A percentile compares a stretch with the other conserved stretches of the same genome.
Evolutionary conservation across 768 basidiomycete genomes (phyloP).

Genomic region (Arthromyces matolae): DNA sequence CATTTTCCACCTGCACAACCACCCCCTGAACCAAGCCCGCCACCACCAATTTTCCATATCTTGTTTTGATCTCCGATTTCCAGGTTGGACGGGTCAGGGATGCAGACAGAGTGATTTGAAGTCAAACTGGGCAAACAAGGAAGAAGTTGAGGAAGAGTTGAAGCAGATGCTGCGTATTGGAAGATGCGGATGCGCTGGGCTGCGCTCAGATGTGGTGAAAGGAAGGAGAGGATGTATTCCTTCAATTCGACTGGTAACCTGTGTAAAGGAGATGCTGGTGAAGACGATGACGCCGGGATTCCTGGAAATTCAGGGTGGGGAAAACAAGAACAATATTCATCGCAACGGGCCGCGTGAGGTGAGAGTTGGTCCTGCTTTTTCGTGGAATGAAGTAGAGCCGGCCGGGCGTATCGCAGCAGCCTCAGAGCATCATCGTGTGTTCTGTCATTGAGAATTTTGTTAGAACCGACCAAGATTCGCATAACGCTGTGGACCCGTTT

Average conservation of each 20-base stretch:
- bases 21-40: constrained; percentile 21
- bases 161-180: constrained; percentile 42
- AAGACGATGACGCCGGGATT: constrained; percentile 1
- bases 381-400: constrained; percentile 40
- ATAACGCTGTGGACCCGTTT: constrained; percentile 28
- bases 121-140: constrained; percentile 14
- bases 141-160: constrained; percentile 41
- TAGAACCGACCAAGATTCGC: constrained; percentile 36
- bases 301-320: background rate
- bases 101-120: constrained; percentile 15
- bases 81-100: constrained; percentile 34
- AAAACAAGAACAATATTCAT: background rate
- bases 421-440: constrained; percentile 44
- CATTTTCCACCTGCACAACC: constrained; percentile 33
- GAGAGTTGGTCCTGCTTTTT: background rate
- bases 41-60: constrained; percentile 10
- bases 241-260: constrained; percentile 55
- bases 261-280: constrained; percentile 29
- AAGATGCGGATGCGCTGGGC: constrained; percentile 52
- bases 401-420: constrained; percentile 48
- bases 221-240: constrained; percentile 51
- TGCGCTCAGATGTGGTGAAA: constrained; percentile 54
- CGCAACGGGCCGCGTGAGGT: background rate
- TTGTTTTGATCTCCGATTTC: constrained; percentile 7
- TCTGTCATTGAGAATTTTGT: constrained; percentile 34